These are phyloP conservation scores for Aspergillus melleus DNA, from an alignment of 2,329 filamentous ascomycete genomes.

Conservation along the genomic window DNA sequence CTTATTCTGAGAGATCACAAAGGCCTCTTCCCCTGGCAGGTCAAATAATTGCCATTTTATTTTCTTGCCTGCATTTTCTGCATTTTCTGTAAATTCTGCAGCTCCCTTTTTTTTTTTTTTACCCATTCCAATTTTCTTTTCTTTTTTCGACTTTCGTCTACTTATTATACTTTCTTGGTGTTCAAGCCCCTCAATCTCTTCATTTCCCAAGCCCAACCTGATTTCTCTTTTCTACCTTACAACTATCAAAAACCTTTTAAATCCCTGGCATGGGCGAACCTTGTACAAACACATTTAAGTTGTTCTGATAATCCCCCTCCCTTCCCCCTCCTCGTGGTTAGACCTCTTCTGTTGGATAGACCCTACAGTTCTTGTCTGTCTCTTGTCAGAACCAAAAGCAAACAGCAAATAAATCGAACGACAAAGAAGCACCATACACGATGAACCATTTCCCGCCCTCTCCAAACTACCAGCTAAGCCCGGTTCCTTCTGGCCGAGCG, in stretches of 20 bases:
- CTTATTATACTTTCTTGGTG: background rate
- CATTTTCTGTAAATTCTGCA: background rate
- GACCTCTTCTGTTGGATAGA: background rate
- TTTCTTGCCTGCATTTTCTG: slow-evolving; percentile 2
- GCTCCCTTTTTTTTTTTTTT: background rate
- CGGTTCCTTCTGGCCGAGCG: slow-evolving; percentile 24
- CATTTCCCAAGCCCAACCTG: slow-evolving; percentile 4
- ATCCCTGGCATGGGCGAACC: slow-evolving; percentile 2
- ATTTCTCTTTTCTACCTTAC: slow-evolving; percentile 7
- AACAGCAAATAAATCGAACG: background rate
- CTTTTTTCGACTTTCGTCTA: slow-evolving; percentile 5
- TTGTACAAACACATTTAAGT: slow-evolving; percentile 1
- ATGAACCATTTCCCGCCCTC: slow-evolving; percentile 27
- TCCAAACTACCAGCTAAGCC: slow-evolving; percentile 20
- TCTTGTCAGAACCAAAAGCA: background rate
- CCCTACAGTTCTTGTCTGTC: background rate
- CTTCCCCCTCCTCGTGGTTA: background rate
- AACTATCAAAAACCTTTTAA: slow-evolving; percentile 9
- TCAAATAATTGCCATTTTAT: slow-evolving; percentile 6
- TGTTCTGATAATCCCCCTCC: slow-evolving; percentile 1
- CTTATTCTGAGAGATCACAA: slow-evolving; percentile 18
- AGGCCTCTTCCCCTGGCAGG: slow-evolving; percentile 3
- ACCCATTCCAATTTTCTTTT: background rate
- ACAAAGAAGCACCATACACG: background rate
- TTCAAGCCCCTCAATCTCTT: slow-evolving; percentile 7